A percentile compares a stretch with the other conserved stretches of the same genome.
phyloP scores from a whole-genome alignment of 2,329 filamentous ascomycete species.

The Ophiostoma ips region DNA sequence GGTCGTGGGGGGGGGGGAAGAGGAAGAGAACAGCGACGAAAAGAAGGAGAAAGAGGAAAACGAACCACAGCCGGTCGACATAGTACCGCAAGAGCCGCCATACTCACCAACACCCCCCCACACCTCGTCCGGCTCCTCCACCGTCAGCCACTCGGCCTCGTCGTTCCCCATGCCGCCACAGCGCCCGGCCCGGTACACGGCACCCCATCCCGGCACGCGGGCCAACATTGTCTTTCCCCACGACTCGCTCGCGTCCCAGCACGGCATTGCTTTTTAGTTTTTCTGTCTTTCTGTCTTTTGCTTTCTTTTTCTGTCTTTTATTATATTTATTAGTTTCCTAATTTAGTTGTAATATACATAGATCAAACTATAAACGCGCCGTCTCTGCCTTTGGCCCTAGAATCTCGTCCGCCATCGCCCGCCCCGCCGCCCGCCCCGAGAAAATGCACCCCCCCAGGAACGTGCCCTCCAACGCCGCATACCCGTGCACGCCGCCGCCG shows the following conservation, averaged over 20 bases:
- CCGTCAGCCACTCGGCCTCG: background rate
- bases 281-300: no score
- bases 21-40: background rate
- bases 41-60: no score
- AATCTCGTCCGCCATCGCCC: conserved; percentile 37
- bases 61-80: no score
- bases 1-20: background rate
- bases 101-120: no score
- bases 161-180: background rate
- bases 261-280: no score
- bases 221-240: background rate
- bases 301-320: background rate
- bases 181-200: background rate
- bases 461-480: conserved; percentile 47
- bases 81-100: no score
- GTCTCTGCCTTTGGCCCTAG: conserved; percentile 7
- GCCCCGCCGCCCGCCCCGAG: conserved; percentile 42
- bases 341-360: background rate
- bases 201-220: background rate
- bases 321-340: no score
- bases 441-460: conserved; percentile 51
- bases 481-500: conserved; percentile 48
- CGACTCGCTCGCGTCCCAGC: background rate
- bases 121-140: no score
- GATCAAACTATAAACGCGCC: background rate